Percentiles rank a stretch among this genome's conserved stretches.
Evolutionary conservation across 2,329 filamentous ascomycete genomes (phyloP).

Genomic region (Scorias spongiosa): DNA sequence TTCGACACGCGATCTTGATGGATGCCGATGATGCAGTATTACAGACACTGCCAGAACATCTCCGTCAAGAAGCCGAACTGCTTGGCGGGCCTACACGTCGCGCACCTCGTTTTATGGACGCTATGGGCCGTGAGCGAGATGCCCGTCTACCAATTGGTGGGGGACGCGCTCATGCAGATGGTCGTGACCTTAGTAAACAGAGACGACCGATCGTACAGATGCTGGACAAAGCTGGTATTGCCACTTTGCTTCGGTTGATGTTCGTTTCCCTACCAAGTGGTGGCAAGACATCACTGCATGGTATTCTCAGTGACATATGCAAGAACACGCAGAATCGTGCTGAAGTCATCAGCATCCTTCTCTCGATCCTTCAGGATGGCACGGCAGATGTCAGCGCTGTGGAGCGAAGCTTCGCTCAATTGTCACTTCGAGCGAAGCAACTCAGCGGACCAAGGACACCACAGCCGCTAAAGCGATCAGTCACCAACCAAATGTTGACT

Average conservation of each 20-base stretch:
- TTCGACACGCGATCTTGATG: slow-evolving; percentile 75
- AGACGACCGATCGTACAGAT: slow-evolving; percentile 83
- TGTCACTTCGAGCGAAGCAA: slow-evolving; percentile 82
- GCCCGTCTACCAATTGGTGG: neutral
- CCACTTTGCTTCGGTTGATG: slow-evolving; percentile 94
- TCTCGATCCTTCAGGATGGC: slow-evolving; percentile 90
- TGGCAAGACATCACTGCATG: slow-evolving; percentile 68
- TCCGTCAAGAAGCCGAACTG: slow-evolving; percentile 73
- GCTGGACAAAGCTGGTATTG: slow-evolving; percentile 89
- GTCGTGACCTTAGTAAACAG: slow-evolving; percentile 32
- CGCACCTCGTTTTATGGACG: neutral
- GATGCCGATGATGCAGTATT: slow-evolving; percentile 85
- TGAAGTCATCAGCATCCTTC: slow-evolving; percentile 81
- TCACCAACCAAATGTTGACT: slow-evolving; percentile 41
- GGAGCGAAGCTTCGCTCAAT: slow-evolving; percentile 84
- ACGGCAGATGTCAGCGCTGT: slow-evolving; percentile 86
- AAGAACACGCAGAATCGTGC: slow-evolving; percentile 92
- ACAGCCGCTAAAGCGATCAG: slow-evolving; percentile 59
- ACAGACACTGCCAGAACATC: slow-evolving; percentile 66
- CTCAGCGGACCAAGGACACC: slow-evolving; percentile 53
- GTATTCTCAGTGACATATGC: slow-evolving; percentile 79
- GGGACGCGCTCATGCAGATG: neutral
- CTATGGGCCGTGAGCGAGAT: neutral
- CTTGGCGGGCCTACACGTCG: slow-evolving; percentile 29
- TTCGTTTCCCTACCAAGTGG: slow-evolving; percentile 88